Conservation (phyloP, 2,329 filamentous ascomycete species). For the Scedosporium aurantiacum region DNA sequence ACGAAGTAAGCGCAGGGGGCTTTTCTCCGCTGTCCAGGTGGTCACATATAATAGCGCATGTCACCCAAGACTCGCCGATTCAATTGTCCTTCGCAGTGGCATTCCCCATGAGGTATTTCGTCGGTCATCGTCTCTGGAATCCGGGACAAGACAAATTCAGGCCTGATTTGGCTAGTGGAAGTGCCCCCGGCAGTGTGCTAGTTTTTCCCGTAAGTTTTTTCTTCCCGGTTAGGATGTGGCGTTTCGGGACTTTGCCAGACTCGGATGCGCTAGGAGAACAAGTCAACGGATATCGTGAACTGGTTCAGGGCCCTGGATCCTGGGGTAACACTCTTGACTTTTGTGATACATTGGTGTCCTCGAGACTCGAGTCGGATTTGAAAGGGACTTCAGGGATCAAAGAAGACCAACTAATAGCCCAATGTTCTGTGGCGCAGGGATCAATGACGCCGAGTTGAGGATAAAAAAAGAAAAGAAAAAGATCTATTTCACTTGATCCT, state of each 20-base stretch:
- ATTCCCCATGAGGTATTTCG: neutral
- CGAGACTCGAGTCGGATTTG: neutral
- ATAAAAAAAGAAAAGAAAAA: too few species aligned
- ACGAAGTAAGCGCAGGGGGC: too few species aligned
- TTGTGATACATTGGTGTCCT: neutral
- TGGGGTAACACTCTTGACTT: neutral
- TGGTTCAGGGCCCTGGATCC: neutral
- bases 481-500: too few species aligned
- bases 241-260: neutral
- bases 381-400: too few species aligned
- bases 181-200: neutral
- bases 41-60: too few species aligned
- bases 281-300: neutral
- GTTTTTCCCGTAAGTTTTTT: neutral
- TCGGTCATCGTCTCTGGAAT: neutral
- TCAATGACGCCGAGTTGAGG: too few species aligned
- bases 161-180: neutral
- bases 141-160: neutral
- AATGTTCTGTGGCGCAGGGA: too few species aligned
- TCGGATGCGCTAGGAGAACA: neutral
- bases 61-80: too few species aligned
- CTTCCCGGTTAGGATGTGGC: neutral
- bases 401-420: too few species aligned
- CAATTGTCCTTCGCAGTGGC: neutral
- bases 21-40: too few species aligned